Base-by-base conservation (phyloP, 257 asterid species). In the Orobanche coerulescens region DNA sequence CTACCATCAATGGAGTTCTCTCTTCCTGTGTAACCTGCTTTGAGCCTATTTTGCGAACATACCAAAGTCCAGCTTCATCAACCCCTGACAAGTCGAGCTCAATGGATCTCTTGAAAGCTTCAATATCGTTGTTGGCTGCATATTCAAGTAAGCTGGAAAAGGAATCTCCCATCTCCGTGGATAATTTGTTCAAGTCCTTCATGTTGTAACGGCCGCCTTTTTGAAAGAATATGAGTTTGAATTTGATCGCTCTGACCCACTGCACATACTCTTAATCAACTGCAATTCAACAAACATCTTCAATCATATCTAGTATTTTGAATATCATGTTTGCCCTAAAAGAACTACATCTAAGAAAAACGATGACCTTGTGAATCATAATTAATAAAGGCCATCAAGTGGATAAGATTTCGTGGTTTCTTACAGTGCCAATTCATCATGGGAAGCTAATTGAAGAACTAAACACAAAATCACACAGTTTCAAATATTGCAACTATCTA, bases 1-100 rank as follows among this genome's bases (percentile, higher is more conserved):
- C 95, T 18, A 86, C 85, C 95, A 86, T 86, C 66, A 86, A 60
- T 0, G 87, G 84, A 7, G 87, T 86, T 50, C 90, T 76, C 23
- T 86, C 84, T 66, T 84, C 90, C 18, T 54, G 70, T 2, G 70
- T 77, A 34, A 84, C 75, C 61, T 72, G 82, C 71, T 76, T 86
- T 14, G 87, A 69, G 0, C 82, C 89, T 65, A 71, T 80, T 64
- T 73, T 78, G 4, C 90, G 78, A 23, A 79, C 90, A 49, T 77
- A 75, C 95, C 95, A 86, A 24, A 67, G 73, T 12, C 92, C 90
- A 54, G 52, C 75, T 68, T 73, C 81, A 33, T 84, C 85, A 36
- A 86, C 69, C 5, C 67, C 69, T 0, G 83, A 84, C 52, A 82
- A 58, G 70, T 82, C 85, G 7, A 62, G 75, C 66, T 82, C 90